These are phyloP conservation scores for Luvunga scandens DNA, from an alignment of 345 rosid genomes.

Conservation along the genomic window DNA sequence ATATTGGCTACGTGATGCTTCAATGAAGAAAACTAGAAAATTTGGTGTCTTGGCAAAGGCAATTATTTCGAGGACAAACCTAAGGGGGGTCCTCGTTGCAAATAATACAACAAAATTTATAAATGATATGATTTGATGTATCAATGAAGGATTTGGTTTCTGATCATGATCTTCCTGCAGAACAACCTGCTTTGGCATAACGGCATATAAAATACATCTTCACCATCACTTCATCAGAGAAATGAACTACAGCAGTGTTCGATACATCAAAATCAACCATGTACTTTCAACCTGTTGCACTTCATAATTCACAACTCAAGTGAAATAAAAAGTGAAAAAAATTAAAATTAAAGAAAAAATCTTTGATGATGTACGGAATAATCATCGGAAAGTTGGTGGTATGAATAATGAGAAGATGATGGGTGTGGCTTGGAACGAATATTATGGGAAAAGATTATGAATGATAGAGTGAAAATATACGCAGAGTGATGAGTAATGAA, in stretches of 20 bases:
- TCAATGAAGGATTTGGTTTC: neutral
- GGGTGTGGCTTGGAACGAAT: neutral
- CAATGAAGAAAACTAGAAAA: too few relatives aligned
- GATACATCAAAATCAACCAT: neutral
- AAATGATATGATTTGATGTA: neutral
- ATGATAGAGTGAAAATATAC: too few relatives aligned
- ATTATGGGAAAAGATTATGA: too few relatives aligned
- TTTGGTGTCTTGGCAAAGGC: neutral
- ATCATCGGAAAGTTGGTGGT: neutral
- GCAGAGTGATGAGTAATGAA: too few relatives aligned
- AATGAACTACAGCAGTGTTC: neutral
- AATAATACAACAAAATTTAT: too few relatives aligned
- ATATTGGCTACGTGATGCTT: neutral
- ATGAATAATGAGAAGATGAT: neutral
- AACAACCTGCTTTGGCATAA: neutral
- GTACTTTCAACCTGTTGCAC: too few relatives aligned
- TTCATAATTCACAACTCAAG: neutral
- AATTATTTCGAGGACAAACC: too few relatives aligned
- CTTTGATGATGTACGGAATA: neutral
- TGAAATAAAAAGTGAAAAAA: neutral
- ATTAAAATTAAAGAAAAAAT: too few relatives aligned
- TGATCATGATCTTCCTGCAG: neutral
- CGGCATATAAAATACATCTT: neutral
- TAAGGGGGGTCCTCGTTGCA: too few relatives aligned
- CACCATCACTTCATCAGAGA: too few relatives aligned